These are phyloP conservation scores for Alternaria ethzedia DNA, from an alignment of 2,329 filamentous ascomycete species.

Conservation along the genomic window DNA sequence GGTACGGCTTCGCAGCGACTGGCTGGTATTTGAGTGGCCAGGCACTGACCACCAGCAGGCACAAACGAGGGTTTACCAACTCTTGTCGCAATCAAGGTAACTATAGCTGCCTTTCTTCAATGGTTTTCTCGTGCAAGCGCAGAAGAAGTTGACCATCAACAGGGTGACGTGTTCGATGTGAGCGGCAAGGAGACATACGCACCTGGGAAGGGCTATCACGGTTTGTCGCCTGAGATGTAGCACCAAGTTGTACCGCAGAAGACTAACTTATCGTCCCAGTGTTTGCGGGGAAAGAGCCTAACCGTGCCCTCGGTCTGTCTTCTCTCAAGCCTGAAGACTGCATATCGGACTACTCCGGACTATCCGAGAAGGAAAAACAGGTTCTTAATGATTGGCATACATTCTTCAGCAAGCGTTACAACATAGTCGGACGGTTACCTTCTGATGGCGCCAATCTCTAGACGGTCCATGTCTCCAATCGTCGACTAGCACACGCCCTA, in stretches of 20 bases:
- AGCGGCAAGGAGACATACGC: constrained; percentile 87
- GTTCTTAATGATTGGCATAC: constrained; percentile 91
- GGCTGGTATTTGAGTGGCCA: background rate
- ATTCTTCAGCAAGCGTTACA: constrained; percentile 97
- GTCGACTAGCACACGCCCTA: background rate
- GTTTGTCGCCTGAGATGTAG: constrained; percentile 59
- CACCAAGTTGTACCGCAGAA: background rate
- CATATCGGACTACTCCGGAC: constrained; percentile 77
- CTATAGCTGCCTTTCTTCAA: background rate
- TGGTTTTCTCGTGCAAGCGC: background rate
- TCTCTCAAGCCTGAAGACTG: constrained; percentile 88
- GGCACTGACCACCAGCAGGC: constrained; percentile 55
- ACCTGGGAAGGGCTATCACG: constrained; percentile 81
- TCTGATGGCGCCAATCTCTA: constrained; percentile 28
- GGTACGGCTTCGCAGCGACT: constrained; percentile 62
- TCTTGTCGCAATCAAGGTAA: constrained; percentile 65
- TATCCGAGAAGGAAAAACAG: constrained; percentile 83
- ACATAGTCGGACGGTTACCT: constrained; percentile 70
- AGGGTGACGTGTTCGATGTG: constrained; percentile 96
- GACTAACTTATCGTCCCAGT: constrained; percentile 61
- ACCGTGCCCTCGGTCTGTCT: constrained; percentile 85
- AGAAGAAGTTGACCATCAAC: constrained; percentile 8
- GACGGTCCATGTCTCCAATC: background rate
- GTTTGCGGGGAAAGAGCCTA: constrained; percentile 94
- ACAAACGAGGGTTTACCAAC: constrained; percentile 66